These are phyloP conservation scores for Wallemia hederae DNA, from an alignment of 1,284 basidiomycete species.

Conservation along the genomic window DNA sequence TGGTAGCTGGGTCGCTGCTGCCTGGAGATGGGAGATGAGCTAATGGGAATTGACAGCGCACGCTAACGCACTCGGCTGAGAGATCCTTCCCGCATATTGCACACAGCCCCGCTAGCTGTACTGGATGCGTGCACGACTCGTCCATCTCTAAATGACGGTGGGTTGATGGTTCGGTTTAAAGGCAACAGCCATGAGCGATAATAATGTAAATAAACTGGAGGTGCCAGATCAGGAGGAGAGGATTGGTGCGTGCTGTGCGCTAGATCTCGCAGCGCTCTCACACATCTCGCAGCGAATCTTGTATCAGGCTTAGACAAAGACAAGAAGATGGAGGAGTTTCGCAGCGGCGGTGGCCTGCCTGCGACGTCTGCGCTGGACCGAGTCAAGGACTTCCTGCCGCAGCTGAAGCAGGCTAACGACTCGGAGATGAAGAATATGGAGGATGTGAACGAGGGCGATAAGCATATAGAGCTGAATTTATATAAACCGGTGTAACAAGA, in stretches of 20 bases:
- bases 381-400: background rate
- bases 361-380: background rate
- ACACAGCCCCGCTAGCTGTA: constrained; percentile 73
- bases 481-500: background rate
- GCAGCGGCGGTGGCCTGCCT: background rate
- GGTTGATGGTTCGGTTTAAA: background rate
- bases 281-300: background rate
- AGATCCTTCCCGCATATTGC: constrained; percentile 79
- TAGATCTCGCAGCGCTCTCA: background rate
- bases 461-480: background rate
- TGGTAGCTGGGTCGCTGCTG: constrained; percentile 48
- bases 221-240: background rate
- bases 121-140: constrained; percentile 75
- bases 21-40: constrained; percentile 39
- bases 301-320: background rate
- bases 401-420: background rate
- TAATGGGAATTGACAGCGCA: constrained; percentile 3
- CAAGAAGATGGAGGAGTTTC: background rate
- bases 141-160: constrained; percentile 36
- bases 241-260: background rate
- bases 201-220: background rate
- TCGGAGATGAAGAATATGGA: background rate
- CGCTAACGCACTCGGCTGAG: constrained; percentile 33
- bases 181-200: background rate
- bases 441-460: background rate